phyloP scores from a whole-genome alignment of 2,329 filamentous ascomycete species.

The Beauveria varroae region DNA sequence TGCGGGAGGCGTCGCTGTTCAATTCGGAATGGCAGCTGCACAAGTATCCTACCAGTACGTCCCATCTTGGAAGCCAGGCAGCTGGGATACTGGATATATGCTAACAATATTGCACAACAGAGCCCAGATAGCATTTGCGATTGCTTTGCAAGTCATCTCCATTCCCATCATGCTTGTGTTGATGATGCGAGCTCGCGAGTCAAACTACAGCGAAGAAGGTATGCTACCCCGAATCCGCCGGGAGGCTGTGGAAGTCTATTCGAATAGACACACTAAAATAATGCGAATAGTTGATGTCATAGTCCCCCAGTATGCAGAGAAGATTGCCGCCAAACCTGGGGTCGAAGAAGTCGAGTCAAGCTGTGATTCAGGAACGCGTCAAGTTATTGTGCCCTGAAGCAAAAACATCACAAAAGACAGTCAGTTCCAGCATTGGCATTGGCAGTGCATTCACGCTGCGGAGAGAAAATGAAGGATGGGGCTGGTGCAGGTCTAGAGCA shows the following conservation, averaged over 20 bases:
- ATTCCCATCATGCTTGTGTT: slow-evolving; percentile 1
- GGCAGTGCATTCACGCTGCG: too few relatives aligned
- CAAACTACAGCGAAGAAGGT: not conserved
- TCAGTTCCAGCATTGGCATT: too few relatives aligned
- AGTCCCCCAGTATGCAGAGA: not conserved
- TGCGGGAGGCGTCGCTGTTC: slow-evolving; percentile 5
- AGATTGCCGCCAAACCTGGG: too few relatives aligned
- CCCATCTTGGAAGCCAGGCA: too few relatives aligned
- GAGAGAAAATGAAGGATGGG: too few relatives aligned
- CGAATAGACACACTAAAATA: not conserved
- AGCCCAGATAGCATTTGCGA: not conserved
- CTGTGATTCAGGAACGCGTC: too few relatives aligned
- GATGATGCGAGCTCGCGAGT: not conserved
- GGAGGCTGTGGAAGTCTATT: too few relatives aligned
- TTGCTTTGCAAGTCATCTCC: not conserved
- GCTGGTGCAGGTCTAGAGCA: too few relatives aligned
- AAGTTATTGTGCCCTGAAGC: too few relatives aligned
- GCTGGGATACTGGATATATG: not conserved
- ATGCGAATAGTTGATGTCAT: not conserved
- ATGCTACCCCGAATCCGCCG: not conserved
- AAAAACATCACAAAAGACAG: too few relatives aligned
- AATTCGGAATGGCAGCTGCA: slow-evolving; percentile 4
- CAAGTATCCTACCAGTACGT: not conserved
- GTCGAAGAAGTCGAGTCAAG: not conserved
- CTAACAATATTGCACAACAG: not conserved